Conservation (phyloP, 805 yeast species). For the Zygoascus biomembranicola region DNA sequence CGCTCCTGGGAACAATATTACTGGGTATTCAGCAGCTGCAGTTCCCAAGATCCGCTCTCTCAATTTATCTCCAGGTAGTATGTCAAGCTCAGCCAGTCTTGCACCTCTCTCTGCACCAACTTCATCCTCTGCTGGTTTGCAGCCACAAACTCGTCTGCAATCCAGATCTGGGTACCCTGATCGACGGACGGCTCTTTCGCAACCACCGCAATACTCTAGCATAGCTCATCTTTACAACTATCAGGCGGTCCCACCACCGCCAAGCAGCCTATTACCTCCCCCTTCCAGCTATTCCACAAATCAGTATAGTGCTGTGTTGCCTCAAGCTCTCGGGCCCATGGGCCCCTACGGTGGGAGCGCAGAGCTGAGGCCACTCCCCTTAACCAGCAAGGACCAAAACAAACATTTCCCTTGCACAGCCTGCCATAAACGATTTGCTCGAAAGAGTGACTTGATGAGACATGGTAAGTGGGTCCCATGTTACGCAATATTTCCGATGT, state of each 20-base stretch:
- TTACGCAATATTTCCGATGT: background rate
- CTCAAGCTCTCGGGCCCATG: background rate
- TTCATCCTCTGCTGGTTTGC: background rate
- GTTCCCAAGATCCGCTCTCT: background rate
- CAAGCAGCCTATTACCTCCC: background rate
- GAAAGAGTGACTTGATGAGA: slow-evolving; percentile 73
- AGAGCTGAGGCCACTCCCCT: background rate
- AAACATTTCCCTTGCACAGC: slow-evolving; percentile 27
- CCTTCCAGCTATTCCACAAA: background rate
- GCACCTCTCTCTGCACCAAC: background rate
- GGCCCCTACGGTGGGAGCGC: background rate
- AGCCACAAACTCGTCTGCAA: background rate
- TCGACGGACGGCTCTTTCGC: background rate
- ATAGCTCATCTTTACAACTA: background rate
- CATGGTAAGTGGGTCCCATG: slow-evolving; percentile 38
- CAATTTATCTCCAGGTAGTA: background rate
- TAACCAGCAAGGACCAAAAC: background rate
- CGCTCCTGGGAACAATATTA: background rate
- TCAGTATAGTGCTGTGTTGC: background rate
- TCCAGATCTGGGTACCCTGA: background rate
- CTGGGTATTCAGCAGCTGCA: background rate
- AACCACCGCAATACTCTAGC: background rate
- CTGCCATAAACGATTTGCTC: slow-evolving; percentile 64
- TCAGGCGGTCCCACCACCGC: background rate
- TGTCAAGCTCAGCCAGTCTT: background rate